A percentile compares a stretch with the other conserved stretches of the same genome.
Conservation (phyloP, 495 filamentous ascomycete species). For the Penicillium coprophilum region DNA sequence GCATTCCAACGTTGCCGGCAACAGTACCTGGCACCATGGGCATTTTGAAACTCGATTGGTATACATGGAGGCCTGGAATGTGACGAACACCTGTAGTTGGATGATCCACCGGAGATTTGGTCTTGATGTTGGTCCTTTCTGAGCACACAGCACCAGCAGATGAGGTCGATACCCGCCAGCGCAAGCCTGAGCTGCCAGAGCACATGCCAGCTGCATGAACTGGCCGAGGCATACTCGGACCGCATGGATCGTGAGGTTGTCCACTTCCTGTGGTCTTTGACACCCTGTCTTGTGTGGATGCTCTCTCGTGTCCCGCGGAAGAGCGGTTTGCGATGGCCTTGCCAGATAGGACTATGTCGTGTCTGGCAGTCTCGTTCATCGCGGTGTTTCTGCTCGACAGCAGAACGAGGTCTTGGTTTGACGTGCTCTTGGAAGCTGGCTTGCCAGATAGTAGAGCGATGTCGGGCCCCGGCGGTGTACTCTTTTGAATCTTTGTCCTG, state of each 20-base stretch:
- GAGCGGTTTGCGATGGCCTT: neutral
- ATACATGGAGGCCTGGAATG: neutral
- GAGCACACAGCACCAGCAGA: neutral
- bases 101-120: neutral
- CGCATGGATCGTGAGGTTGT: conserved; percentile 7
- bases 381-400: neutral
- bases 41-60: neutral
- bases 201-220: neutral
- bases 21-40: neutral
- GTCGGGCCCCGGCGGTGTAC: neutral
- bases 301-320: neutral
- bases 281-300: neutral
- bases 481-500: conserved; percentile 1
- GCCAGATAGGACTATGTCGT: neutral
- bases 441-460: conserved; percentile 4
- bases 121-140: neutral
- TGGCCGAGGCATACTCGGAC: neutral
- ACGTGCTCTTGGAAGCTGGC: conserved; percentile 1
- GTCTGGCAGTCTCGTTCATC: neutral
- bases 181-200: conserved; percentile 2
- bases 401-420: neutral
- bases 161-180: conserved; percentile 6
- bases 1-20: neutral
- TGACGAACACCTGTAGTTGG: neutral
- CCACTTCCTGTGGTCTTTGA: neutral